These are phyloP conservation scores for Penicillium sp. DNA, from an alignment of 2,329 filamentous ascomycete genomes.

Conservation along the genomic window DNA sequence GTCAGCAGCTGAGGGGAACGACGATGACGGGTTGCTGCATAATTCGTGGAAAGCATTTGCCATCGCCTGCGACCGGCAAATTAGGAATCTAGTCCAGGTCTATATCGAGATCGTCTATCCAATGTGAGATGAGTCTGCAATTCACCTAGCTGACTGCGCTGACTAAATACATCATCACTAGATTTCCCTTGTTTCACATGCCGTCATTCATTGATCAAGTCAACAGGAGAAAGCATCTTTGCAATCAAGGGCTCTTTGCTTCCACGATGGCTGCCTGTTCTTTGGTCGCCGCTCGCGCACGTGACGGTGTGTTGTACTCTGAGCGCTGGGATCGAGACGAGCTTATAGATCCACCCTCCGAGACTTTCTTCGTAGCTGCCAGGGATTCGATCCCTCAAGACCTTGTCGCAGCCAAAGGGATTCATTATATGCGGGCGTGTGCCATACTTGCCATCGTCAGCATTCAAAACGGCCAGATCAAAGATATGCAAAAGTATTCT, in stretches of 20 bases:
- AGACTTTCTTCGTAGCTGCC: conserved; percentile 51
- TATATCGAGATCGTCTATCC: conserved; percentile 60
- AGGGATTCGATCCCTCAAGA: conserved; percentile 46
- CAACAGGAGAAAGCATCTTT: conserved; percentile 47
- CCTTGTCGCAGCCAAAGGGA: conserved; percentile 32
- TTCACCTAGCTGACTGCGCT: neutral
- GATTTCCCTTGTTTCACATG: conserved; percentile 57
- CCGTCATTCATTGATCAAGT: conserved; percentile 48
- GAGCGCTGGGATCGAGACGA: conserved; percentile 37
- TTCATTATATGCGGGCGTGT: conserved; percentile 51
- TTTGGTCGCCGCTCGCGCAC: conserved; percentile 52
- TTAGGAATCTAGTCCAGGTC: conserved; percentile 51
- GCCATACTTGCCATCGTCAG: conserved; percentile 55
- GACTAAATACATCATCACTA: conserved; percentile 14
- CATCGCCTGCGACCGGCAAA: conserved; percentile 42
- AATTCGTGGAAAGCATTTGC: conserved; percentile 49
- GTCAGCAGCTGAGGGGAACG: conserved; percentile 21
- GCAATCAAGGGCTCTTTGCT: conserved; percentile 51
- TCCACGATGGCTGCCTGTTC: conserved; percentile 58
- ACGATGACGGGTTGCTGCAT: conserved; percentile 28
- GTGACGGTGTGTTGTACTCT: conserved; percentile 54
- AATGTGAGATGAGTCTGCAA: conserved; percentile 37
- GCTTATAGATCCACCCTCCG: conserved; percentile 42
- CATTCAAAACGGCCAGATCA: conserved; percentile 56
- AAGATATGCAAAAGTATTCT: conserved; percentile 55